These are phyloP conservation scores for Alternaria alternata DNA, from an alignment of 2,329 filamentous ascomycete species.

Conservation along the genomic window DNA sequence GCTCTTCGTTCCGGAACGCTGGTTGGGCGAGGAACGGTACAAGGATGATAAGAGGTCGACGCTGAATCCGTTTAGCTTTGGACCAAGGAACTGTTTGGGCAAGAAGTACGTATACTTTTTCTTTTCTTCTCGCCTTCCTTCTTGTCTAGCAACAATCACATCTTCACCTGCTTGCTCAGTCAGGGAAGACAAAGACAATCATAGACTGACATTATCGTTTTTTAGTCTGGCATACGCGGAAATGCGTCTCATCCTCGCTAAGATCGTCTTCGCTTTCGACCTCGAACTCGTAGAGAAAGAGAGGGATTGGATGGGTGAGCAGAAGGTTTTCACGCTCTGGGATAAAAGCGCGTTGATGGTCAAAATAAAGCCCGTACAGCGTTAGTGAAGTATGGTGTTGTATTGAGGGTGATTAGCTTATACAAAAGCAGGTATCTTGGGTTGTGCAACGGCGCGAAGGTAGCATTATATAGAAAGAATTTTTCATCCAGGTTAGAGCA, in stretches of 20 bases:
- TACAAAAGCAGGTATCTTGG: not conserved
- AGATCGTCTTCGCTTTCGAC: constrained; percentile 37
- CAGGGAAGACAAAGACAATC: not conserved
- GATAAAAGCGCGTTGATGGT: constrained; percentile 43
- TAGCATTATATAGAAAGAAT: no score
- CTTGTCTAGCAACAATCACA: not conserved
- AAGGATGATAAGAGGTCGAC: constrained; percentile 42
- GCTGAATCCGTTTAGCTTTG: constrained; percentile 40
- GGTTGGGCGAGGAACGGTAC: constrained; percentile 49
- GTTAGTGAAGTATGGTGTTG: not conserved
- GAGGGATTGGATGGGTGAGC: constrained; percentile 51
- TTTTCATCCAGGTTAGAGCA: no score
- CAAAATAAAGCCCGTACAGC: constrained; percentile 30
- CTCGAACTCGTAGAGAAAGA: constrained; percentile 29
- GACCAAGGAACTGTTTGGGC: constrained; percentile 39
- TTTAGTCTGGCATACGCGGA: constrained; percentile 35
- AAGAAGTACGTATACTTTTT: constrained; percentile 41
- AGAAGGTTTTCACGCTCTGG: constrained; percentile 46
- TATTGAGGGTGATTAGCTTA: not conserved
- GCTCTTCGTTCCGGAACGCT: constrained; percentile 45
- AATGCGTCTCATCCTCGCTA: constrained; percentile 39
- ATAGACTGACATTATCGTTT: not conserved
- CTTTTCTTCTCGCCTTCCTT: not conserved
- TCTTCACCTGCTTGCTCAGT: not conserved
- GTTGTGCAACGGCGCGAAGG: not conserved